Conservation (phyloP, 768 basidiomycete species). For the Boletus rubropictus region DNA sequence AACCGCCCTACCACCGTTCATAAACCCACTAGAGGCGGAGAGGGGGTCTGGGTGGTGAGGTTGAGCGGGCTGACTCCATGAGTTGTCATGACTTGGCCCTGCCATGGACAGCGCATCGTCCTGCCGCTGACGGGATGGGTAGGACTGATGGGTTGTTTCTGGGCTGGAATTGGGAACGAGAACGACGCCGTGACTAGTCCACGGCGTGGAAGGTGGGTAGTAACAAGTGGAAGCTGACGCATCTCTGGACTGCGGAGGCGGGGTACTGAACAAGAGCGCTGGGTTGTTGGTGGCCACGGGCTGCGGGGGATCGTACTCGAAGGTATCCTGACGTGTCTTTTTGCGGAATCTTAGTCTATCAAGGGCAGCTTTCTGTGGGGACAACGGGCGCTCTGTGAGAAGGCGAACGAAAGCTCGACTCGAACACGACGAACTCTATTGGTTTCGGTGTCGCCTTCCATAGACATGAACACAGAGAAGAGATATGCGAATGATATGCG, state of each 20-base stretch:
- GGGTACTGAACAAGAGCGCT: slow-evolving; percentile 30
- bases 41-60: slow-evolving; percentile 46
- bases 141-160: slow-evolving; percentile 35
- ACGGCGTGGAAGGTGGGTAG: slow-evolving; percentile 45
- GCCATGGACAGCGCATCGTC: slow-evolving; percentile 40
- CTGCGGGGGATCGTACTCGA: slow-evolving; percentile 35
- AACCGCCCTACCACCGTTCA: slow-evolving; percentile 35
- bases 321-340: slow-evolving; percentile 29
- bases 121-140: slow-evolving; percentile 37
- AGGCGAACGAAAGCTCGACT: slow-evolving; percentile 26
- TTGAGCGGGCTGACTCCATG: slow-evolving; percentile 34
- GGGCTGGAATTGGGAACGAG: slow-evolving; percentile 74
- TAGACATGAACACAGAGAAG: slow-evolving; percentile 40
- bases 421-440: slow-evolving; percentile 44
- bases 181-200: slow-evolving; percentile 45
- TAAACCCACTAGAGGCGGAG: slow-evolving; percentile 54
- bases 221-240: slow-evolving; percentile 61
- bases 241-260: slow-evolving; percentile 70
- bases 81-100: slow-evolving; percentile 32
- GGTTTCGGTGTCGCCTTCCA: slow-evolving; percentile 39
- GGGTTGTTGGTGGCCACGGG: slow-evolving; percentile 62
- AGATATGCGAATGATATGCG: slow-evolving; percentile 13
- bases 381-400: slow-evolving; percentile 31
- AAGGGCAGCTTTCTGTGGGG: slow-evolving; percentile 38
- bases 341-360: slow-evolving; percentile 47